Evolutionary conservation across 768 basidiomycete species (phyloP).

Genomic region (Lactifluus hygrophoroides): DNA sequence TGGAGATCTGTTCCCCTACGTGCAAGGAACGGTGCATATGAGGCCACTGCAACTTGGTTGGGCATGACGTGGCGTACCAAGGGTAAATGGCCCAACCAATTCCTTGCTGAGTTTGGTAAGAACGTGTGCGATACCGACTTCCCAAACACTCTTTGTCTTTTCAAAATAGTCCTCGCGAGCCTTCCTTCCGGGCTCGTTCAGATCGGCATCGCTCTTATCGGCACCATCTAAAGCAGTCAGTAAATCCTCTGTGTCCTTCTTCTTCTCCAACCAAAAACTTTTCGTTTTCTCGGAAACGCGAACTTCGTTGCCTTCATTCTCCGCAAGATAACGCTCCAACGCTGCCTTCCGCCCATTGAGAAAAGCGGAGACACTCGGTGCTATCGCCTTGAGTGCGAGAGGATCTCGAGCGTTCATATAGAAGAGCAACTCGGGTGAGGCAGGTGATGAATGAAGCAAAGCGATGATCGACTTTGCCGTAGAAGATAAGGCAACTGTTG

Average conservation of each 20-base stretch:
- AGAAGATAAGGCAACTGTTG: conserved; percentile 62
- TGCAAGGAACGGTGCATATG: not conserved
- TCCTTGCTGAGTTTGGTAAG: conserved; percentile 44
- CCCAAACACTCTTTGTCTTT: conserved; percentile 46
- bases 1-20: conserved; percentile 71
- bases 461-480: conserved; percentile 40
- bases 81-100: conserved; percentile 52
- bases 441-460: conserved; percentile 53
- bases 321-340: conserved; percentile 41
- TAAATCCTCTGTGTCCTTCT: conserved; percentile 35
- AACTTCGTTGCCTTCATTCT: conserved; percentile 40
- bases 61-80: conserved; percentile 39
- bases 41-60: not conserved
- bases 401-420: conserved; percentile 52
- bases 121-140: conserved; percentile 36
- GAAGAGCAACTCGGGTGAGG: conserved; percentile 53
- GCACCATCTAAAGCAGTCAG: conserved; percentile 41
- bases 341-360: conserved; percentile 42
- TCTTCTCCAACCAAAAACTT: conserved; percentile 52
- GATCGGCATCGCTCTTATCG: conserved; percentile 31
- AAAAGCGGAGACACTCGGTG: conserved; percentile 33
- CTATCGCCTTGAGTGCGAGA: conserved; percentile 41
- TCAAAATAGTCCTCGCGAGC: conserved; percentile 44
- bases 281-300: conserved; percentile 55
- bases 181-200: conserved; percentile 33